Percentiles rank a stretch among this genome's conserved stretches.
Conservation (phyloP, 805 yeast species). For the Jamesozyma piceae region DNA sequence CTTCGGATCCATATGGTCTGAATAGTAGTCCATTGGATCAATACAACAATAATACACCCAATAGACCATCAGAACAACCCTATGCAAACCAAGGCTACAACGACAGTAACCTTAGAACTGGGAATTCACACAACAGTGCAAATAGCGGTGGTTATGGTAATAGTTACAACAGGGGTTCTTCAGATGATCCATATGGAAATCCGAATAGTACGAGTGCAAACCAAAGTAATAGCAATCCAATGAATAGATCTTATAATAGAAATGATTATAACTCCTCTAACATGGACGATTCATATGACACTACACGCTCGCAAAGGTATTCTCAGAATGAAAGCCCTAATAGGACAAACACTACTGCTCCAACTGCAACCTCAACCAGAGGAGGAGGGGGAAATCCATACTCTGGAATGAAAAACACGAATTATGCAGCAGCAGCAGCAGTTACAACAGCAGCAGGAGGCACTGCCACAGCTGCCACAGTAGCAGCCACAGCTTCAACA, state of each 20-base stretch:
- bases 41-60: not conserved
- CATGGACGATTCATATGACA: not conserved
- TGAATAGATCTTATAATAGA: not conserved
- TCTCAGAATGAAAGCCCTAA: slow-evolving; percentile 1
- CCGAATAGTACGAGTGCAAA: not conserved
- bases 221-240: not conserved
- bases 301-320: slow-evolving; percentile 1
- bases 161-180: not conserved
- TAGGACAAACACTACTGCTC: not conserved
- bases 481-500: not conserved
- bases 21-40: slow-evolving; percentile 1
- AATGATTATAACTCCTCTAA: not conserved
- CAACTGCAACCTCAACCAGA: not conserved
- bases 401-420: not conserved
- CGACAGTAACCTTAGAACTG: not conserved
- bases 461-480: not conserved
- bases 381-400: not conserved
- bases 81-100: not conserved
- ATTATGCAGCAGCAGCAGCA: not conserved
- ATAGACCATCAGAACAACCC: not conserved
- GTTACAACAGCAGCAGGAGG: not conserved
- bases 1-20: slow-evolving; percentile 7
- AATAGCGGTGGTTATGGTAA: not conserved
- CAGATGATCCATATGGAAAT: not conserved
- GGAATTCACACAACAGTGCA: not conserved